Evolutionary conservation across 2,329 filamentous ascomycete species (phyloP).

Genomic region (Aureobasidium sp.): DNA sequence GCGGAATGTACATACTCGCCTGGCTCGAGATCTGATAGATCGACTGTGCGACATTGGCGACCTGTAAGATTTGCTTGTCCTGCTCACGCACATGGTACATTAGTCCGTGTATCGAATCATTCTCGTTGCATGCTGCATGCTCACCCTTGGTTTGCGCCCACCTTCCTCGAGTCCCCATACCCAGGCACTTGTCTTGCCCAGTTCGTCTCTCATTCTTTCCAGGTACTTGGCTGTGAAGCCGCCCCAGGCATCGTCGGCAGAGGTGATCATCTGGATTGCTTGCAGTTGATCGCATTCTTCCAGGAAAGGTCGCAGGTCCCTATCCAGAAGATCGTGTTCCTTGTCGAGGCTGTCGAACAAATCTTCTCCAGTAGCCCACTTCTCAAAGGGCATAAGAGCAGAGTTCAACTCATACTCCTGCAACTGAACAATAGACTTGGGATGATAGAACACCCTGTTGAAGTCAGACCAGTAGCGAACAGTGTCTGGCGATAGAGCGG

Average conservation of each 20-base stretch:
- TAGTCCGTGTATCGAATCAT: constrained; percentile 11
- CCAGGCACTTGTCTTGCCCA: constrained; percentile 79
- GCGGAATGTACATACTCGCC: constrained; percentile 68
- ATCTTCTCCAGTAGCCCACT: constrained; percentile 63
- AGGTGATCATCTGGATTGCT: constrained; percentile 59
- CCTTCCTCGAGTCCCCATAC: constrained; percentile 72
- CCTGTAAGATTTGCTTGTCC: constrained; percentile 55
- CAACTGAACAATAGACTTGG: constrained; percentile 75
- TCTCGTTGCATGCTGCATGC: constrained; percentile 13
- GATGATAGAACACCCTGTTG: constrained; percentile 86
- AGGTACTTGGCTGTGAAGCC: constrained; percentile 37
- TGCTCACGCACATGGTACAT: constrained; percentile 22
- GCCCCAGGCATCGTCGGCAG: constrained; percentile 45
- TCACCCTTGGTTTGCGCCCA: constrained; percentile 16
- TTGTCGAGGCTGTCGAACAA: constrained; percentile 48
- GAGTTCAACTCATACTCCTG: constrained; percentile 82
- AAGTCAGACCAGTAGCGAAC: constrained; percentile 98
- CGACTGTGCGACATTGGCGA: constrained; percentile 66
- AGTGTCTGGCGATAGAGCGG: constrained; percentile 55
- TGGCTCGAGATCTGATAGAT: constrained; percentile 59
- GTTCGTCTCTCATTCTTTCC: constrained; percentile 75
- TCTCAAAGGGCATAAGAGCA: constrained; percentile 70
- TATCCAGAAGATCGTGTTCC: constrained; percentile 78
- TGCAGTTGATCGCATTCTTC: constrained; percentile 94
- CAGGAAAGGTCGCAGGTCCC: constrained; percentile 78